phyloP scores from a whole-genome alignment of 1,139 yeast species.

The Pichia sp. region DNA sequence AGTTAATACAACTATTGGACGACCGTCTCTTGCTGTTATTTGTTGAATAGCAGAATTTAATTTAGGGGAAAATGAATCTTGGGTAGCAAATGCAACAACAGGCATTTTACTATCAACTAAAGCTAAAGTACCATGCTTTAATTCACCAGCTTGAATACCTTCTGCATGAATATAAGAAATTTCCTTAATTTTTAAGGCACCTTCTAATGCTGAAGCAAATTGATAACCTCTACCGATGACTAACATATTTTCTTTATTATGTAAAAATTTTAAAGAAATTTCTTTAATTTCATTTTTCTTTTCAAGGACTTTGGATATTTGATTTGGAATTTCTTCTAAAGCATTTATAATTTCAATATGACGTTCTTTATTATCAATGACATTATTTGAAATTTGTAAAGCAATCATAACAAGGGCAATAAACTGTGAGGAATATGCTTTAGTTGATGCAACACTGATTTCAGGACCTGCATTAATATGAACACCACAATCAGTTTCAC shows the following conservation, averaged over 20 bases:
- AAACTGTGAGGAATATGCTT: slow-evolving; percentile 97
- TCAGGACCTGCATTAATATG: slow-evolving; percentile 99
- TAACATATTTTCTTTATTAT: slow-evolving; percentile 78
- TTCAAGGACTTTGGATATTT: slow-evolving; percentile 69
- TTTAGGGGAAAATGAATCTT: slow-evolving; percentile 94
- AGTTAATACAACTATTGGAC: slow-evolving; percentile 90
- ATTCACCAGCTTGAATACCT: slow-evolving; percentile 98
- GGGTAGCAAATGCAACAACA: slow-evolving; percentile 93
- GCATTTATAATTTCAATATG: slow-evolving; percentile 85
- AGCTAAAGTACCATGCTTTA: slow-evolving; percentile 97
- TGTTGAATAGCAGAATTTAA: slow-evolving; percentile 94
- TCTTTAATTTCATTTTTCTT: slow-evolving; percentile 70
- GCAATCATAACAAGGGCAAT: slow-evolving; percentile 98
- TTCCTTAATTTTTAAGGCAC: slow-evolving; percentile 96
- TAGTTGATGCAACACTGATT: slow-evolving; percentile 99
- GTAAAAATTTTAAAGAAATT: slow-evolving; percentile 66
- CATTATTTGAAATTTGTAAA: slow-evolving; percentile 84
- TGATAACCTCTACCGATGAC: slow-evolving; percentile 97
- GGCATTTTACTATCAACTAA: slow-evolving; percentile 92
- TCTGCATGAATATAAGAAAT: slow-evolving; percentile 98
- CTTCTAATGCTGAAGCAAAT: slow-evolving; percentile 95
- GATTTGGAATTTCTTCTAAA: slow-evolving; percentile 74
- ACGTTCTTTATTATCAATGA: slow-evolving; percentile 68
- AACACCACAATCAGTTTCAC: slow-evolving; percentile 98
- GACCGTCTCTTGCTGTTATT: slow-evolving; percentile 95